Percentiles rank a stretch among this genome's conserved stretches.
Evolutionary conservation across 2,329 filamentous ascomycete species (phyloP).

Genomic region (Cytospora chrysosperma): DNA sequence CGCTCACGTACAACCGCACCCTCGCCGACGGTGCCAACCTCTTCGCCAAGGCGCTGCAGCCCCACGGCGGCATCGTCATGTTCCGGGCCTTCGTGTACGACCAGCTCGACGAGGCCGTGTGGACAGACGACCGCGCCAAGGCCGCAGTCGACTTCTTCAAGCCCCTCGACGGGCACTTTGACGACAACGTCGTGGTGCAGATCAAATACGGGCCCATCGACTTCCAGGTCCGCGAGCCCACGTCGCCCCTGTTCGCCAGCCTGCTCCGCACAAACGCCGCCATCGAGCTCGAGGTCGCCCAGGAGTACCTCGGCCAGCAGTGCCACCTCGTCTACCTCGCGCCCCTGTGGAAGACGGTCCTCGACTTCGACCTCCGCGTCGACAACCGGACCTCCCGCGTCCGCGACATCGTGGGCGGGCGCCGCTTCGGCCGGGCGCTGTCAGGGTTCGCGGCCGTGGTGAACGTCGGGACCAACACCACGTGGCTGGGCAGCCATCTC

Average conservation of each 20-base stretch:
- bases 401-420: constrained; percentile 59
- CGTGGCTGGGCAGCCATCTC: constrained; percentile 68
- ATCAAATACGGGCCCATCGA: constrained; percentile 75
- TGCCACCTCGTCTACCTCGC: constrained; percentile 66
- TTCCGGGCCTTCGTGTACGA: constrained; percentile 74
- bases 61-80: constrained; percentile 63
- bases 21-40: constrained; percentile 67
- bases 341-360: constrained; percentile 66
- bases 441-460: constrained; percentile 66
- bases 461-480: constrained; percentile 64
- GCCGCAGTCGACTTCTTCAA: constrained; percentile 68
- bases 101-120: constrained; percentile 55
- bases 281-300: constrained; percentile 65
- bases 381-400: constrained; percentile 56
- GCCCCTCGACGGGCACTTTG: constrained; percentile 62
- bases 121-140: constrained; percentile 68
- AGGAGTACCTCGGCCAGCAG: constrained; percentile 72
- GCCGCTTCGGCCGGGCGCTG: constrained; percentile 55
- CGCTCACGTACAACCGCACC: constrained; percentile 67
- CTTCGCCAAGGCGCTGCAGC: constrained; percentile 59
- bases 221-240: constrained; percentile 69
- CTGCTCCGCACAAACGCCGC: constrained; percentile 46
- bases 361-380: constrained; percentile 66
- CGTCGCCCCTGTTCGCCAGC: constrained; percentile 62
- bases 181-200: constrained; percentile 69